phyloP scores from a whole-genome alignment of 306 rosid species.

The Cyclanthera cordifolia region DNA sequence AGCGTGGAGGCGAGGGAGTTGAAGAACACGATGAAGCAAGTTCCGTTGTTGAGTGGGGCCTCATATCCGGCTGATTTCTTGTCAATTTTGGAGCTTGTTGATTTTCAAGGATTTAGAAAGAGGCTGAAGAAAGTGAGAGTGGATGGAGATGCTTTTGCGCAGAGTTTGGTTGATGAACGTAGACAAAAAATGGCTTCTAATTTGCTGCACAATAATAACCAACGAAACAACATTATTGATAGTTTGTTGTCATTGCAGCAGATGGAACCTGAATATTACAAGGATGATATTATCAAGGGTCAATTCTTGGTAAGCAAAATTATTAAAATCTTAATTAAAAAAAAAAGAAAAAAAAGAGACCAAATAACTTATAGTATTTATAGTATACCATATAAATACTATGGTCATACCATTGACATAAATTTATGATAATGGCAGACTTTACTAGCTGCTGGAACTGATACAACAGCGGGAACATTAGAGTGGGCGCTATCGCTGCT shows the following conservation, averaged over 20 bases:
- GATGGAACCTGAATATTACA: slow-evolving; percentile 21
- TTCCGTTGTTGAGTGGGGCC: not conserved
- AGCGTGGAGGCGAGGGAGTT: slow-evolving; percentile 10
- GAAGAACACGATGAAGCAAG: slow-evolving; percentile 6
- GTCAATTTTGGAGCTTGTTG: slow-evolving; percentile 6
- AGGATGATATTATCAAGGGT: slow-evolving; percentile 21
- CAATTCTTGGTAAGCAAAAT: slow-evolving; percentile 19
- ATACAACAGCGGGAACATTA: not conserved
- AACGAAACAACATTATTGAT: slow-evolving; percentile 18
- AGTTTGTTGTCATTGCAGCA: slow-evolving; percentile 20
- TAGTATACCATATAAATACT: too few relatives aligned
- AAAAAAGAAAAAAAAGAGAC: too few relatives aligned
- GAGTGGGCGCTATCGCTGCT: slow-evolving; percentile 22
- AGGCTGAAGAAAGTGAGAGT: slow-evolving; percentile 18
- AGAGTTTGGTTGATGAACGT: slow-evolving; percentile 21
- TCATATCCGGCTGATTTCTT: slow-evolving; percentile 13
- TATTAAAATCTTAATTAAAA: too few relatives aligned
- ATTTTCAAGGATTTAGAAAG: slow-evolving; percentile 4
- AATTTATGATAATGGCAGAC: not conserved
- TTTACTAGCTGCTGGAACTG: slow-evolving; percentile 15
- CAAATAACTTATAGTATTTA: too few relatives aligned
- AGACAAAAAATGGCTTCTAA: not conserved
- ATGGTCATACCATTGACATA: too few relatives aligned
- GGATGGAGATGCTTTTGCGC: slow-evolving; percentile 11
- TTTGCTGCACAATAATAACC: too few relatives aligned